These are phyloP conservation scores for Phytophthora pseudosyringae DNA, from an alignment of 352 stramenopile species.

Conservation along the genomic window DNA sequence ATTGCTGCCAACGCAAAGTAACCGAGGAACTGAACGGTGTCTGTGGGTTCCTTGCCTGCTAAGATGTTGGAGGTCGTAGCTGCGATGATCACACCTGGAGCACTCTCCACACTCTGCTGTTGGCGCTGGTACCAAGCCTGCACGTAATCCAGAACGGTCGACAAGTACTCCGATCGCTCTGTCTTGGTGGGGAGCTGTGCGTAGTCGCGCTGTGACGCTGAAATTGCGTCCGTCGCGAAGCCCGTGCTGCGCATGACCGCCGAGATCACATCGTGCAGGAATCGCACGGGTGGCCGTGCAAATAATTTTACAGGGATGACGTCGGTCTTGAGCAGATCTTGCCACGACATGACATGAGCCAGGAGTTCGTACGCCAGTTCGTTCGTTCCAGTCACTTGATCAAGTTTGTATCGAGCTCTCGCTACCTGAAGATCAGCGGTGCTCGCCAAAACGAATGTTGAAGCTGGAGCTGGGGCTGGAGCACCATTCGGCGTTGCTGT, in stretches of 20 bases:
- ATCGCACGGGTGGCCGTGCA: conserved; percentile 75
- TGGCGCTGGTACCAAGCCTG: conserved; percentile 58
- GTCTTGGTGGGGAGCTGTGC: conserved; percentile 69
- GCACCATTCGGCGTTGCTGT: conserved; percentile 1
- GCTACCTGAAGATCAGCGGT: conserved; percentile 41
- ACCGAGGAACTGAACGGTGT: conserved; percentile 82
- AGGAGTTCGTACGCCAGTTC: conserved; percentile 73
- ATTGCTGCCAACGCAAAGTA: conserved; percentile 69
- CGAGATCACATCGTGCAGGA: conserved; percentile 83
- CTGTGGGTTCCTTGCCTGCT: conserved; percentile 73
- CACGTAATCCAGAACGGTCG: conserved; percentile 77
- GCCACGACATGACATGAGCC: conserved; percentile 77
- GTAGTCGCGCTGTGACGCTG: conserved; percentile 65
- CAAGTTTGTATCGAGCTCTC: conserved; percentile 47
- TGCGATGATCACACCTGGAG: conserved; percentile 53
- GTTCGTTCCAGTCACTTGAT: conserved; percentile 60
- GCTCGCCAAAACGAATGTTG: conserved; percentile 57
- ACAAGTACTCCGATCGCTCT: conserved; percentile 77
- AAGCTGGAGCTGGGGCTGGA: not conserved
- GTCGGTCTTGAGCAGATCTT: conserved; percentile 74
- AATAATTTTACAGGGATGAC: conserved; percentile 77
- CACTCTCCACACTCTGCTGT: conserved; percentile 24
- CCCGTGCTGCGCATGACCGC: conserved; percentile 73
- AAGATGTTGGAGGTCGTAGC: conserved; percentile 82
- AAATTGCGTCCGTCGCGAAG: conserved; percentile 39